Conservation (phyloP, 148 eudicot genomes). For the Arbutus unedo region DNA sequence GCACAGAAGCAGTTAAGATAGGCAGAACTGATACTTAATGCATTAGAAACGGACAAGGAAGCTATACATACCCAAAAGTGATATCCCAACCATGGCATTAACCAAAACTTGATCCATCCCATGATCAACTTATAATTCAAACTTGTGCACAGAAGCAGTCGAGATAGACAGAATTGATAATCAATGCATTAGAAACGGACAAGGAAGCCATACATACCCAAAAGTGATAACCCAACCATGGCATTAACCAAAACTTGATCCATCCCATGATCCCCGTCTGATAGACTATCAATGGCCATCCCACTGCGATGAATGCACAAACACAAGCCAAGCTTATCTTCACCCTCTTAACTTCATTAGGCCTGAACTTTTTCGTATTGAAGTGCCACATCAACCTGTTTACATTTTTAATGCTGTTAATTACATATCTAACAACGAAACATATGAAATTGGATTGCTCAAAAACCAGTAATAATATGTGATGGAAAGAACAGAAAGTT, state of each 20-base stretch:
- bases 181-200: neutral
- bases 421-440: neutral
- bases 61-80: conserved; percentile 80
- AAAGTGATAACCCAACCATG: conserved; percentile 97
- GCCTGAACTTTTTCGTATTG: conserved; percentile 66
- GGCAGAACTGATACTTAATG: neutral
- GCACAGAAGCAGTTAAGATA: neutral
- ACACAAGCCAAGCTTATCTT: conserved; percentile 88
- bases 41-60: neutral
- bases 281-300: conserved; percentile 82
- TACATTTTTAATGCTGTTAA: conserved; percentile 8
- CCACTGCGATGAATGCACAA: conserved; percentile 73
- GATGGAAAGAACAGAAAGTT: neutral
- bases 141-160: neutral
- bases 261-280: conserved; percentile 77
- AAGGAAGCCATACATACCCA: conserved; percentile 54
- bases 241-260: conserved; percentile 97
- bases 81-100: conserved; percentile 97
- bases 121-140: conserved; percentile 18
- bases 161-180: neutral
- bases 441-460: neutral
- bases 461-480: neutral
- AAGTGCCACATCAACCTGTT: conserved; percentile 76
- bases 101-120: conserved; percentile 98
- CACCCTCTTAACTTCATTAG: conserved; percentile 69